These are phyloP conservation scores for Acidiella bohemica DNA, from an alignment of 495 filamentous ascomycete genomes.

Conservation along the genomic window DNA sequence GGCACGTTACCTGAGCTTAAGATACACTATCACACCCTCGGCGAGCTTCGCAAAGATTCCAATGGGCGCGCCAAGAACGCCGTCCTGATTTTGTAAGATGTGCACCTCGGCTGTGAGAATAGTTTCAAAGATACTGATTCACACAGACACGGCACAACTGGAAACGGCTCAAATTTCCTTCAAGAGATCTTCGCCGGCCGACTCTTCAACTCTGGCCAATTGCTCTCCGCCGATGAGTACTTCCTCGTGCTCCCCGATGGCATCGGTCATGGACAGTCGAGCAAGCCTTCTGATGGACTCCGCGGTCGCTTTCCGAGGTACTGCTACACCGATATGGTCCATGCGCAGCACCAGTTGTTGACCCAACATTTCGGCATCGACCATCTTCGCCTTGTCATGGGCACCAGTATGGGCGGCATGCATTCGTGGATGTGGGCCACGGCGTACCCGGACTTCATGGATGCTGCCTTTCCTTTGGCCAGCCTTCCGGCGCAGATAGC, in stretches of 20 bases:
- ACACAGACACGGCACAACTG: conserved; percentile 7
- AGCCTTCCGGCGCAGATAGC: conserved; percentile 5
- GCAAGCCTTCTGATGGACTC: conserved; percentile 3
- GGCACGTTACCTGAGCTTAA: neutral
- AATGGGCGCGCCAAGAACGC: conserved; percentile 1
- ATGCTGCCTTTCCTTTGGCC: neutral
- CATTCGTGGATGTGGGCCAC: conserved; percentile 3
- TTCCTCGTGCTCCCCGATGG: conserved; percentile 3
- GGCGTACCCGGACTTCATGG: conserved; percentile 5
- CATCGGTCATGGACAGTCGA: conserved; percentile 2
- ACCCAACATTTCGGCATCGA: conserved; percentile 2
- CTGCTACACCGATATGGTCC: conserved; percentile 2
- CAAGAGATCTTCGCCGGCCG: neutral
- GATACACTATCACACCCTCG: neutral
- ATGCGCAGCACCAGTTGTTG: neutral
- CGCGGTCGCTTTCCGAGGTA: neutral
- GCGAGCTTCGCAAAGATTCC: neutral
- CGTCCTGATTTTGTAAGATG: too few species aligned
- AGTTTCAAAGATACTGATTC: too few species aligned
- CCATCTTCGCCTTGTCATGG: conserved; percentile 3
- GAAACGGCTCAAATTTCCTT: neutral
- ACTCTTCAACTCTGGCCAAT: conserved; percentile 7
- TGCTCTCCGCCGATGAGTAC: conserved; percentile 3
- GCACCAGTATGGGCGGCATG: conserved; percentile 5
- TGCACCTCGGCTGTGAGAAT: too few species aligned